Base-by-base conservation (phyloP, 2,329 filamentous ascomycete genomes). In the Fusarium sp. region DNA sequence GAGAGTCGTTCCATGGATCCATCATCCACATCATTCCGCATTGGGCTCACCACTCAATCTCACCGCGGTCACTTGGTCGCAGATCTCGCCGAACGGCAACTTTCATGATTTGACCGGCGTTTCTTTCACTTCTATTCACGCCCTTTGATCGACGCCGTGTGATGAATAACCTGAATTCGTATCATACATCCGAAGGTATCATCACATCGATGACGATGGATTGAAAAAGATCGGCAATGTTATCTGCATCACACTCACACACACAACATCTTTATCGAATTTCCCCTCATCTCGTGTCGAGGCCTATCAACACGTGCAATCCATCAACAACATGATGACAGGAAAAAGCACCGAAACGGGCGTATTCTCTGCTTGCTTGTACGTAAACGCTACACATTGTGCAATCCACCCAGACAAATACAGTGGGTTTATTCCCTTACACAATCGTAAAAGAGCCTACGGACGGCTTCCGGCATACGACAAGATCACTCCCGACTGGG, bases 11-110 rank as follows among this genome's bases (percentile, higher is more conserved):
- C 71, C 68, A 68, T 71, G 54, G 62, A 65, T 54, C 64, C 70
- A 66, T 65, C 69, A 54, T 56, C 52, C 71, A 65, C 67, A 67
- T 74, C 46, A 68, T 72, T 44, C 67, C 56, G 59, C 71, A 62
- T 72, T 33, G 44, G 61, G 64, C 50, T 69, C 57, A 50, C 60
- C 46, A 44, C 62, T 58, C 59, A 74, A 58, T 66, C 37, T 72
- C 60, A 60, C 60, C 40, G 23, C 46, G 46, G 71, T 69, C 59
- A 63, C 67, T 73, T 69, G 56, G 59, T 72, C 53, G 71, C 64
- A 74, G 71, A 74, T 74, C 72, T 74, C 60, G 71, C 49, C 60
- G 60, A 74, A 42, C 57, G 71, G 67, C 56, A 65, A 69, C 61
- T 72, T 59, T 57, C 60, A 54, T 64, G 59, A 66, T 72, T 74